phyloP scores from a whole-genome alignment of 768 basidiomycete genomes.

The Tylopilus sp. region DNA sequence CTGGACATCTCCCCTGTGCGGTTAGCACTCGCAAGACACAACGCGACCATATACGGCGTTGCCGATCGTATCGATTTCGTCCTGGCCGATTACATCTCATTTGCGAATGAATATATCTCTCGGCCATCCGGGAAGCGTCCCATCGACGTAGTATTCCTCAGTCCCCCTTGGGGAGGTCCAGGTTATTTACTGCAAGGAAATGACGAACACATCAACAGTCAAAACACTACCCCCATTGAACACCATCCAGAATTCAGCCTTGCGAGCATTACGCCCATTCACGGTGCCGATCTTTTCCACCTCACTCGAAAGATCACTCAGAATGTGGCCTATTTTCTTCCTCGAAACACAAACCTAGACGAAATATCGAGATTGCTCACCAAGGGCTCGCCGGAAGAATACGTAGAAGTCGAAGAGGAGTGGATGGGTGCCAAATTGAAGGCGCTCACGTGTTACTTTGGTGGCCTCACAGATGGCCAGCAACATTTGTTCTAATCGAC shows the following conservation, averaged over 20 bases:
- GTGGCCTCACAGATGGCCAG: constrained; percentile 72
- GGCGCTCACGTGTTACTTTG: constrained; percentile 92
- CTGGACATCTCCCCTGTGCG: constrained; percentile 82
- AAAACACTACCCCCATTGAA: constrained; percentile 6
- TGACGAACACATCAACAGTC: neutral
- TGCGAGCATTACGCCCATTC: constrained; percentile 70
- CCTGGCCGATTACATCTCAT: constrained; percentile 78
- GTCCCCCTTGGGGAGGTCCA: constrained; percentile 95
- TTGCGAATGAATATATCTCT: constrained; percentile 54
- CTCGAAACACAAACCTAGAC: constrained; percentile 70
- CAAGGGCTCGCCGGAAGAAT: constrained; percentile 36
- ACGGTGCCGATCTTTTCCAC: constrained; percentile 77
- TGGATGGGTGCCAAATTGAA: constrained; percentile 95
- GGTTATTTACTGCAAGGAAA: constrained; percentile 46
- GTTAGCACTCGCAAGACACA: constrained; percentile 89
- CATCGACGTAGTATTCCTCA: constrained; percentile 89
- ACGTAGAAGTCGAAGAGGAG: constrained; percentile 90
- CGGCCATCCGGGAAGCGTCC: constrained; percentile 37
- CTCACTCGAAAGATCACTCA: constrained; percentile 67
- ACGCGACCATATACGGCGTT: constrained; percentile 91
- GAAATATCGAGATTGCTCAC: constrained; percentile 62
- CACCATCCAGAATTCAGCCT: constrained; percentile 63
- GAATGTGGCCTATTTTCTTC: constrained; percentile 88
- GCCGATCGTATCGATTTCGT: constrained; percentile 95
- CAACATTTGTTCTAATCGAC: constrained; percentile 48